Conservation (phyloP, 1,139 yeast genomes). For the Meyerozyma carpophila region DNA sequence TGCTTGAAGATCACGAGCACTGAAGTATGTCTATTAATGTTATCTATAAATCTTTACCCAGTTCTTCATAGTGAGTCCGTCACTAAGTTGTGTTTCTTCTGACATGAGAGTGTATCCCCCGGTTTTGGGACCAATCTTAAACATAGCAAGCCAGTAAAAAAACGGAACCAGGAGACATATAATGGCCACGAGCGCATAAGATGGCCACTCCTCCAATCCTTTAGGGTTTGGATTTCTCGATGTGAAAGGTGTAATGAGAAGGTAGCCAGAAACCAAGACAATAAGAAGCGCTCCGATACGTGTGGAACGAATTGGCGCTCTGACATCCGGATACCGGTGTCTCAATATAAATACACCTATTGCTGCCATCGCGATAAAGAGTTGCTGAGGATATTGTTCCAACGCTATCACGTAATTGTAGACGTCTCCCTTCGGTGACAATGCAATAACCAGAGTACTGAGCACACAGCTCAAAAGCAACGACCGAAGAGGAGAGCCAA, state of each 20-base stretch:
- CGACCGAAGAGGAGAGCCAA: constrained; percentile 52
- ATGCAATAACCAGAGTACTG: constrained; percentile 41
- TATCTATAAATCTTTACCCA: constrained; percentile 36
- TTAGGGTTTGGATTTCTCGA: constrained; percentile 35
- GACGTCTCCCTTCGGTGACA: constrained; percentile 75
- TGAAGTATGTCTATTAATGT: background rate
- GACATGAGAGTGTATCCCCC: constrained; percentile 38
- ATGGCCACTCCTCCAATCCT: constrained; percentile 45
- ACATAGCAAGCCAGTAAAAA: constrained; percentile 46
- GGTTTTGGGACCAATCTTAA: constrained; percentile 38
- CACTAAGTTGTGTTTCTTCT: constrained; percentile 36
- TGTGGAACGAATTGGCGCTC: constrained; percentile 47
- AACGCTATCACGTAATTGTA: constrained; percentile 70
- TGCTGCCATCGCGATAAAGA: constrained; percentile 45
- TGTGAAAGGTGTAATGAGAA: constrained; percentile 44
- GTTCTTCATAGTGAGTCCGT: constrained; percentile 49
- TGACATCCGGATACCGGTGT: constrained; percentile 37
- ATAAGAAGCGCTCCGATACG: constrained; percentile 39
- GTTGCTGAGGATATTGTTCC: constrained; percentile 64
- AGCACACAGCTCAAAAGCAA: constrained; percentile 30
- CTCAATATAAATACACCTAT: constrained; percentile 50
- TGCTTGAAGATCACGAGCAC: background rate
- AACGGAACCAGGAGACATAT: constrained; percentile 25
- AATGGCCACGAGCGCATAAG: constrained; percentile 42
- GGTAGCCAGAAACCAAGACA: constrained; percentile 31